Evolutionary conservation across 83 land plant species (phyloP), one percentile per base, ranked within the genome.

Genomic region (Picea engelmannii): DNA sequence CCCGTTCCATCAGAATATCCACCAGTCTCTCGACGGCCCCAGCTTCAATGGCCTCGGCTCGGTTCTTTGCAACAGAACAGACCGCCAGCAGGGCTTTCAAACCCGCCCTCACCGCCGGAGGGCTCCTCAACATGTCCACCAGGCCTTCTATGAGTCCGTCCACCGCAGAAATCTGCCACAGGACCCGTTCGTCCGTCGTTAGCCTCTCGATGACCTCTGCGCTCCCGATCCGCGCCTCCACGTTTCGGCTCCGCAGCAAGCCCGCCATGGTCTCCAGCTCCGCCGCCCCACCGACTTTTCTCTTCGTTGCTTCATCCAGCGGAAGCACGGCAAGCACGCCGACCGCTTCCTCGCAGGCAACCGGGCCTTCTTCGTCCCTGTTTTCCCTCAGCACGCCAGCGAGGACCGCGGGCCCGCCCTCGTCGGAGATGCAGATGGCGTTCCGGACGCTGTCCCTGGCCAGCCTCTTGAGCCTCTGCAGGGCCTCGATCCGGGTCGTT

Each of bases 401-500:
- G 15, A 88, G 73, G 70, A 87, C 71, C 0, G 82, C 86, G 12
- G 82, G 83, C 58, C 86, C 86, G 49, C 68, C 70, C 44, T 74
- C 78, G n/a, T 83, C 66, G 11, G 89, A 23, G 35, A 94, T 84
- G 65, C 89, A 59, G 31, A 85, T 78, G 0, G 90, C 85, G 66
- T 88, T 92, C 85, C 89, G 85, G 38, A 90, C 95, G 11, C 92
- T 93, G 62, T 94, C 96, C 38, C 88, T 82, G 10, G 93, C 90
- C 38, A 94, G 85, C 16, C 82, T 76, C 12, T 86, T 62, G 58
- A 93, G 84, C 23, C 88, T 80, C 18, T 85, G 78, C 79, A 94
- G 85, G 52, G 93, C 83, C 12, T 83, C 64, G 66, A 83, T 67
- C 25, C 90, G 78, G 66, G 83, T n/a, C 21, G 79, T 16, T 31